phyloP scores from a whole-genome alignment of 116 monocot species.

The Trichopus zeylanicus region DNA sequence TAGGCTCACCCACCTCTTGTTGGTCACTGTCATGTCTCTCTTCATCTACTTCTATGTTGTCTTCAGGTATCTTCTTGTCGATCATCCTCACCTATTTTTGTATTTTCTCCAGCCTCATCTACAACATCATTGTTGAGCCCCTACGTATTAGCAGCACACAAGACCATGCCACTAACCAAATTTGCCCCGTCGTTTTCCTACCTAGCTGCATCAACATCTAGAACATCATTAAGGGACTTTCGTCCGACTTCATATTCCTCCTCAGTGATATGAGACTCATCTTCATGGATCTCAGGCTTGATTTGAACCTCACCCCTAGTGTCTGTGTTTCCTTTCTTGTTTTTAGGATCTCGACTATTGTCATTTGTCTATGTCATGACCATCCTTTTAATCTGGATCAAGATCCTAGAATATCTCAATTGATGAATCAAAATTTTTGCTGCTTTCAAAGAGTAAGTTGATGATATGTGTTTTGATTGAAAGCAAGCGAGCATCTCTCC shows the following conservation, averaged over 20 bases:
- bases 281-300: conserved; percentile 73
- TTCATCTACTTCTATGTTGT: no score
- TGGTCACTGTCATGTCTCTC: conserved; percentile 59
- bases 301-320: conserved; percentile 49
- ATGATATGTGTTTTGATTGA: no score
- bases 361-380: conserved; percentile 66
- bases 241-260: conserved; percentile 93
- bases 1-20: conserved; percentile 40
- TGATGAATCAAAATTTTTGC: conserved; percentile 18
- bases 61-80: no score
- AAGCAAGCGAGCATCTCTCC: no score
- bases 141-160: conserved; percentile 83
- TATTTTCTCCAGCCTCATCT: conserved; percentile 80
- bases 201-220: conserved; percentile 83
- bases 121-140: conserved; percentile 94
- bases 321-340: conserved; percentile 56
- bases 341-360: conserved; percentile 60
- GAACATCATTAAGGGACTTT: conserved; percentile 94
- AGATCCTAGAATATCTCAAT: conserved; percentile 72
- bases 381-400: conserved; percentile 91
- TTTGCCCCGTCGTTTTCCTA: conserved; percentile 79
- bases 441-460: not conserved
- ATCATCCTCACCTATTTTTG: conserved; percentile 88
- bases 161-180: conserved; percentile 50
- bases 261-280: conserved; percentile 77